phyloP scores from a whole-genome alignment of 2,329 filamentous ascomycete genomes.

The Aaosphaeria arxii region DNA sequence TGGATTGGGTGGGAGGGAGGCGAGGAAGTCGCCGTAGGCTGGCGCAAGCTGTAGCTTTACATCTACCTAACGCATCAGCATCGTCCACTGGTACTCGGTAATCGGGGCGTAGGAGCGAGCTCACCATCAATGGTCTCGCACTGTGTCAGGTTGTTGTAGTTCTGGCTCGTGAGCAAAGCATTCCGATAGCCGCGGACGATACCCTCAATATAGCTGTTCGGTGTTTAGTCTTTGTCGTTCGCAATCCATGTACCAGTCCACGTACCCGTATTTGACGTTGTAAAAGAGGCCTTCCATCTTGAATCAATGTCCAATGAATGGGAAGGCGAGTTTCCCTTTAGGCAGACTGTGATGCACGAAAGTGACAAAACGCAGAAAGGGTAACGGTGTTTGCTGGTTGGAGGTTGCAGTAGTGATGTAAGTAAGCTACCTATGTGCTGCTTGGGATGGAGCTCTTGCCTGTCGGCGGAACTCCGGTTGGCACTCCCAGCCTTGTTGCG shows the following conservation, averaged over 20 bases:
- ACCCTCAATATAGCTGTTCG: constrained; percentile 83
- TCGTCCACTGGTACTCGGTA: not conserved
- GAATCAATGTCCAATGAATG: constrained; percentile 10
- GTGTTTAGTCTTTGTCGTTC: constrained; percentile 11
- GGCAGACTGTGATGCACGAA: no score
- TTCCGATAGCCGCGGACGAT: constrained; percentile 97
- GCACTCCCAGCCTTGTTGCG: no score
- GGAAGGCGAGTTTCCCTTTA: no score
- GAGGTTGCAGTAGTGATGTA: no score
- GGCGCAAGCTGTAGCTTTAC: constrained; percentile 96
- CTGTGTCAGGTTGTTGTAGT: constrained; percentile 94
- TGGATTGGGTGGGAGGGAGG: constrained; percentile 88
- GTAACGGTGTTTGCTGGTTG: no score
- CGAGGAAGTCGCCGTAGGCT: constrained; percentile 95
- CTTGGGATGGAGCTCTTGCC: no score
- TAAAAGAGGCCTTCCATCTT: constrained; percentile 89
- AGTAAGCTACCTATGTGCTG: no score
- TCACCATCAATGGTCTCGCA: constrained; percentile 96
- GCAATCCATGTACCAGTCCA: constrained; percentile 2
- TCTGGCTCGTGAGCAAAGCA: constrained; percentile 80
- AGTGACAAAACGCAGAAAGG: no score
- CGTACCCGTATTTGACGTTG: constrained; percentile 89
- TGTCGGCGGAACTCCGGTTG: no score
- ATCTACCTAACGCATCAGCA: constrained; percentile 54
- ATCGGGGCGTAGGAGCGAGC: constrained; percentile 19